Evolutionary conservation across 2,329 filamentous ascomycete species (phyloP).

Genomic region (Curvularia spicifera): DNA sequence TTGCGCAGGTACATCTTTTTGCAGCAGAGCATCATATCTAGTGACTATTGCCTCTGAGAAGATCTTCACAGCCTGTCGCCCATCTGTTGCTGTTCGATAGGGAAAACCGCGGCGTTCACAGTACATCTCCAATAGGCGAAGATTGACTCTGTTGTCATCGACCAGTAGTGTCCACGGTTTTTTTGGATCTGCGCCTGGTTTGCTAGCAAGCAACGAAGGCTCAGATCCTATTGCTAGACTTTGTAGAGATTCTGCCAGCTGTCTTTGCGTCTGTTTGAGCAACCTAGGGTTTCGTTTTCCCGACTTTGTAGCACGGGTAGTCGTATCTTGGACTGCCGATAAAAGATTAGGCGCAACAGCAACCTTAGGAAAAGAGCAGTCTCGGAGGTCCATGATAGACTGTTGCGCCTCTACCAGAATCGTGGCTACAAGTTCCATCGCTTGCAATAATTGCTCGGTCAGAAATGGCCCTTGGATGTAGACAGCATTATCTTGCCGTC

Average conservation of each 20-base stretch:
- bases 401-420: slow-evolving; percentile 19
- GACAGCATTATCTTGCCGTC: slow-evolving; percentile 27
- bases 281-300: slow-evolving; percentile 15
- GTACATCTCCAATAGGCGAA: slow-evolving; percentile 57
- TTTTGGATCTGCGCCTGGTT: not conserved
- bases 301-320: not conserved
- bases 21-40: slow-evolving; percentile 13
- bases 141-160: slow-evolving; percentile 56
- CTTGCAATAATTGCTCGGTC: slow-evolving; percentile 25
- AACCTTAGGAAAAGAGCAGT: not conserved
- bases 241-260: slow-evolving; percentile 21
- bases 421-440: slow-evolving; percentile 21
- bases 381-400: not conserved
- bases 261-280: slow-evolving; percentile 11
- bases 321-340: not conserved
- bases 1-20: slow-evolving; percentile 4
- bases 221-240: slow-evolving; percentile 13
- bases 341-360: slow-evolving; percentile 4
- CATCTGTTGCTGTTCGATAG: slow-evolving; percentile 50
- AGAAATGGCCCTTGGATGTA: slow-evolving; percentile 40
- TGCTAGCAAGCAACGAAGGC: not conserved
- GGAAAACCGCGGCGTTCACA: slow-evolving; percentile 51
- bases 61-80: slow-evolving; percentile 49
- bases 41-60: slow-evolving; percentile 28
- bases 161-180: slow-evolving; percentile 50